Evolutionary conservation across 2,329 filamentous ascomycete species (phyloP).

Genomic region (Aspergillus costaricaensis): DNA sequence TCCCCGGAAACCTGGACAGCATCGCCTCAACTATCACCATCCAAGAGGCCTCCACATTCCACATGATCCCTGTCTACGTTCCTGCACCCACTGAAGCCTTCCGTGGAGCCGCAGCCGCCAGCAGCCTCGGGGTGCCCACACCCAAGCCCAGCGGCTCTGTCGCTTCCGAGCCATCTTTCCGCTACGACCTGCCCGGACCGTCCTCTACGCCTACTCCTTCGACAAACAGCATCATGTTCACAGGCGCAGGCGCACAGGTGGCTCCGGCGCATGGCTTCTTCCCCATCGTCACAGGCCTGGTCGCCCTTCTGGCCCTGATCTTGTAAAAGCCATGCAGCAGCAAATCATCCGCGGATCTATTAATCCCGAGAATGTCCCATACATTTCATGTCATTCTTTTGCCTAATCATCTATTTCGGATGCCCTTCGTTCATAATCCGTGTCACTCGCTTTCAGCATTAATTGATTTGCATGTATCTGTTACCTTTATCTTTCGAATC

Average conservation of each 20-base stretch:
- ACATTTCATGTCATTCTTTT: neutral
- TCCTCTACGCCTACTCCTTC: conserved; percentile 37
- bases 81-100: conserved; percentile 23
- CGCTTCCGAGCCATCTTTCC: conserved; percentile 38
- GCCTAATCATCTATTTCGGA: neutral
- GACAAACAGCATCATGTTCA: conserved; percentile 23
- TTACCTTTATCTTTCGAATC: neutral
- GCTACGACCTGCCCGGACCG: conserved; percentile 40
- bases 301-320: conserved; percentile 32
- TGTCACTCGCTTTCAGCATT: neutral
- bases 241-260: conserved; percentile 25
- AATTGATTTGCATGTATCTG: neutral
- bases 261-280: conserved; percentile 24
- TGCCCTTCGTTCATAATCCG: neutral
- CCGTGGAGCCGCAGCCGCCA: conserved; percentile 24
- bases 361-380: neutral
- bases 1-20: neutral
- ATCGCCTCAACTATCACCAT: conserved; percentile 16
- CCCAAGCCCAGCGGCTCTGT: conserved; percentile 49
- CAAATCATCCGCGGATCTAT: neutral
- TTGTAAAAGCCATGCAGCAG: conserved; percentile 23
- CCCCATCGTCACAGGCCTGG: conserved; percentile 26
- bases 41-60: conserved; percentile 21
- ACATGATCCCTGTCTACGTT: conserved; percentile 32
- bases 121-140: conserved; percentile 21